phyloP scores from a whole-genome alignment of 768 basidiomycete species.

The Dendrothele bispora region DNA sequence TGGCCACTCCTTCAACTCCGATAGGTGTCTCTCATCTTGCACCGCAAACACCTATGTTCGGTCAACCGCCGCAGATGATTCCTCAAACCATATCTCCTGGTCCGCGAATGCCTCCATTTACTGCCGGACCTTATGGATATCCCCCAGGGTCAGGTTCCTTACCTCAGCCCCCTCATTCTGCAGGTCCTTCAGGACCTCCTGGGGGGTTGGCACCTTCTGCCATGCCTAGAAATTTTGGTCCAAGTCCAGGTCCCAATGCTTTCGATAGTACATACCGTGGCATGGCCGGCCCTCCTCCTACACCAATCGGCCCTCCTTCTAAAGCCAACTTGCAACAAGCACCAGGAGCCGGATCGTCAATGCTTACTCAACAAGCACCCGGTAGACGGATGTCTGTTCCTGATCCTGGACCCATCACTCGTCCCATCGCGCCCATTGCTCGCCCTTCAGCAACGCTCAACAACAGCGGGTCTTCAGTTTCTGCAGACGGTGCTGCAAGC shows the following conservation, averaged over 20 bases:
- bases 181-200: conserved; percentile 2
- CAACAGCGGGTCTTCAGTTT: conserved; percentile 28
- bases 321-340: conserved; percentile 36
- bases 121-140: conserved; percentile 56
- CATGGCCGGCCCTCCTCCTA: conserved; percentile 33
- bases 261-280: conserved; percentile 50
- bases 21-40: conserved; percentile 44
- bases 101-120: conserved; percentile 52
- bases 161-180: not conserved
- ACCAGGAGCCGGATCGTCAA: conserved; percentile 11
- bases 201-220: conserved; percentile 43
- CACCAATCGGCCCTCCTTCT: conserved; percentile 63
- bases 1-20: conserved; percentile 4
- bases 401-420: conserved; percentile 61
- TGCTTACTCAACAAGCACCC: not conserved
- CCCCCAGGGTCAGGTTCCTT: conserved; percentile 24
- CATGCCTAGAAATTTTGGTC: conserved; percentile 53
- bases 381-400: conserved; percentile 27
- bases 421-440: conserved; percentile 53
- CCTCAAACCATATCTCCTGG: conserved; percentile 47
- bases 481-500: conserved; percentile 34
- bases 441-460: conserved; percentile 3
- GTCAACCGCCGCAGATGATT: conserved; percentile 39
- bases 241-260: conserved; percentile 34
- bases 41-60: conserved; percentile 49